Percentiles rank a stretch among this genome's conserved stretches.
Evolutionary conservation across 1,284 basidiomycete genomes (phyloP).

Genomic region (Fomitopsis palustris): DNA sequence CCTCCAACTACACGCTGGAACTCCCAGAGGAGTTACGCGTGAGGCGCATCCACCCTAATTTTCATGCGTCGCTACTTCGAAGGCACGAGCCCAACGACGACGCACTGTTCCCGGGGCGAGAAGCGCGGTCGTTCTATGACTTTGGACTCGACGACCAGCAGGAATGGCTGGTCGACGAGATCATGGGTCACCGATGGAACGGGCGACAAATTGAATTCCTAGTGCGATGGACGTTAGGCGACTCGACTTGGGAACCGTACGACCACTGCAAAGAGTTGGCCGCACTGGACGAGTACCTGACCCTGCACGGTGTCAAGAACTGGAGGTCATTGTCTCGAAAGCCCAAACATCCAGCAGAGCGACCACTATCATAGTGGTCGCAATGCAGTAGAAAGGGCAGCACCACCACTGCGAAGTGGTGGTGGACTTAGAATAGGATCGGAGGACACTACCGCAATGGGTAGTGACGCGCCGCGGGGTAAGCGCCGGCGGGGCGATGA

Average conservation of each 20-base stretch:
- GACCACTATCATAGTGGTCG: too few species aligned
- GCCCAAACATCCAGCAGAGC: too few species aligned
- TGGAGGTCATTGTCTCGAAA: too few species aligned
- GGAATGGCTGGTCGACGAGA: constrained; percentile 24
- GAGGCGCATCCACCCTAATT: constrained; percentile 23
- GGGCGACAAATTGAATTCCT: constrained; percentile 24
- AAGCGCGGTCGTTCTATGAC: constrained; percentile 20
- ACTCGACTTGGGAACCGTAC: constrained; percentile 28
- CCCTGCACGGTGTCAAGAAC: constrained; percentile 10
- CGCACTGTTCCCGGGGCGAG: constrained; percentile 22
- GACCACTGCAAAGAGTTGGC: constrained; percentile 15
- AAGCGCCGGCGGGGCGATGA: too few species aligned
- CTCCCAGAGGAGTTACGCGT: constrained; percentile 21
- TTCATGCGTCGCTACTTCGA: constrained; percentile 24
- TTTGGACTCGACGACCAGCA: constrained; percentile 18
- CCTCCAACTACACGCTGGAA: constrained; percentile 25
- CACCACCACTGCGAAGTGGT: too few species aligned
- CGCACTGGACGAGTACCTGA: constrained; percentile 25
- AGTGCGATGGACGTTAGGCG: constrained; percentile 31
- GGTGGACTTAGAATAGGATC: too few species aligned
- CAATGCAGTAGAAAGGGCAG: too few species aligned
- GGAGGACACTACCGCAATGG: too few species aligned
- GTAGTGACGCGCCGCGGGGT: too few species aligned
- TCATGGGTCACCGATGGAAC: constrained; percentile 28
- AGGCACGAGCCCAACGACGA: constrained; percentile 24